Base-by-base conservation (phyloP, 2,329 filamentous ascomycete species). In the Truncatella angustata region DNA sequence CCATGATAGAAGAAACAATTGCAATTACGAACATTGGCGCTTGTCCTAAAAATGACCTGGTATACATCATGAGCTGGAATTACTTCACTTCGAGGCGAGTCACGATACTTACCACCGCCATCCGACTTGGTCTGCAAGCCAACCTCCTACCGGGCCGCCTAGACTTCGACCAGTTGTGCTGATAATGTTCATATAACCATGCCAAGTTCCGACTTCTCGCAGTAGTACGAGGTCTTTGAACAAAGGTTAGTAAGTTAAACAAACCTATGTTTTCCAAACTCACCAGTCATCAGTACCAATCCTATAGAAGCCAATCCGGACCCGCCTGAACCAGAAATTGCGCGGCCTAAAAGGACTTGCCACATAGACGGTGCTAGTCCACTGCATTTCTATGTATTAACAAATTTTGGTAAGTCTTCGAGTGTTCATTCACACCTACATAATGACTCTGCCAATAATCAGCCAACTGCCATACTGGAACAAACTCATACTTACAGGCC, bases 71-170 rank as follows among this genome's bases (percentile, higher is more conserved):
- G 20, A 26, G 14, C 9, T 5, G 9, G 11, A 24, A 23, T 3
- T 6, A 21, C 1, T 3, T 20, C n/a, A 2, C n/a, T 11, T 6
- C n/a, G n/a, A n/a, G n/a, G n/a, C n/a, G n/a, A n/a, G n/a, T n/a
- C n/a, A n/a, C n/a, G n/a, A n/a, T n/a, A n/a, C n/a, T 5, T 30
- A 81, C 84, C 83, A 86, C 64, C 85, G 71, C 85, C 85, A 88
- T 12, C 85, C 85, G 9, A 87, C 73, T 0, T 77, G 75, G 56
- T 87, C 82, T 1, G 82, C 79, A 1, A 88, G 65, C 60, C 74
- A 80, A 2, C 85, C 85, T 1, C 85, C 85, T 1, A 86, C 52
- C 3, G 79, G 79, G 0, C 78, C 79, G 2, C 79, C 79, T 0
- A 81, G 59, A 40, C 76, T 79, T 34, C 80, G 70, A 2, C 78